Base-by-base conservation (phyloP, 768 basidiomycete species). In the Phanerochaete sordida region DNA sequence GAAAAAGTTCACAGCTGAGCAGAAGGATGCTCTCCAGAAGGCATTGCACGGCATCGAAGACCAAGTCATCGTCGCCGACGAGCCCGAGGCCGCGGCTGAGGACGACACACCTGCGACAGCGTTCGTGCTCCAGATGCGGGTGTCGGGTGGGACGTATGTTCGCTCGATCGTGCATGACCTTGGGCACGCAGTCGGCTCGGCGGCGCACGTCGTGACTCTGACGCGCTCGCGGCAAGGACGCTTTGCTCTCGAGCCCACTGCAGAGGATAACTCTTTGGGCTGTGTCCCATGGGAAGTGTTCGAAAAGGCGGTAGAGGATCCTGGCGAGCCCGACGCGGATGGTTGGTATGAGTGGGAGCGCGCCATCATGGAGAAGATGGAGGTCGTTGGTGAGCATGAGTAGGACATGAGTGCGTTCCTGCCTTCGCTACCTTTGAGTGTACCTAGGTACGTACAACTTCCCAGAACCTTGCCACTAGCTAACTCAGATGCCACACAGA, bases 101-200 rank as follows among this genome's bases (percentile, higher is more conserved):
- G 68, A 69, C 28, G 76, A 80, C 56, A 66, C 67, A 39, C 67
- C 72, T 3, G 91, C 95, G 1, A 81, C 87, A 0, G 88, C 88
- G 23, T 97, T 98, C 72, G 87, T 88, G 9, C 77, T 99, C 63
- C 84, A 82, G 57, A 96, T 99, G 95, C 89, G 81, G 62, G 97
- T 98, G 6, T 95, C 95, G 9, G 91, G 92, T 27, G 97, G 97
- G 43, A 98, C 97, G 15, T 99, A 99, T 68, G 95, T 99, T 56
- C 88, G 97, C 52, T 95, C 91, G 1, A 89, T 99, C 64, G 89
- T 95, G 45, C 94, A 98, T 71, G 97, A 99, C 71, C 80, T 99
- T 8, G 93, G 90, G 16, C 85, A 85, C 62, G 83, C 86, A 1
- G 70, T 99, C 21, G 92, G 87, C 1, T 92, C 90, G 26, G 92